Evolutionary conservation across 345 rosid species (phyloP), one percentile per base, ranked within the genome.

Genomic region (Melaleuca alternifolia): DNA sequence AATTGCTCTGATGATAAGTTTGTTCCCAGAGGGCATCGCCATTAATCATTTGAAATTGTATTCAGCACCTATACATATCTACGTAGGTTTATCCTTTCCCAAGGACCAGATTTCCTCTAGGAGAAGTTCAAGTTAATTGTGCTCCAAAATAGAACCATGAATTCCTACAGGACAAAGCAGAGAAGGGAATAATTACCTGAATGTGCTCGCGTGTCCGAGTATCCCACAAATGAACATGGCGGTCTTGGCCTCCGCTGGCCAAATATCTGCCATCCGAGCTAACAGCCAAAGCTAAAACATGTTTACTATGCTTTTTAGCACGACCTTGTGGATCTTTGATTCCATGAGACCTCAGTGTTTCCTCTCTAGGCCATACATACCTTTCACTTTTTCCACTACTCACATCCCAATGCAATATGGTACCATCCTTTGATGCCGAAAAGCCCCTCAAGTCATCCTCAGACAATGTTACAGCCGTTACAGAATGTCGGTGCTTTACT

Each of bases 211-310:
- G 92, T 46, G 96, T 95, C 28, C 99, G 97, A 50, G 94, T 90
- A 82, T 98, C 99, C 99, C 99, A 96, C 86, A 98, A 87, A 88
- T 98, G 99, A 94, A 98, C 92, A 88, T 96, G 99, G 41, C 99
- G 92, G 85, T 98, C 99, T 83, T 94, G 89, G 85, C 99, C 99
- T 54, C 99, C 99, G 83, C 93, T 94, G 5, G 99, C 99, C 93
- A 98, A 93, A 89, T 96, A 95, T 59, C 97, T 94, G 83, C 98
- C 98, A 91, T 98, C 99, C 21, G 94, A 91, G 90, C 99, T 95
- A 88, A 93, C 94, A 86, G 99, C 98, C 90, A 98, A 92, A 20
- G 98, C 97, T 86, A 94, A 91, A 87, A 97, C 90, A 50, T 91
- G 92, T 89, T 91, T 94, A 85, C 97, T 95, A 87, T 95, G 98